Evolutionary conservation across 257 asterid species (phyloP).

Genomic region (Linderniella brevidens): DNA sequence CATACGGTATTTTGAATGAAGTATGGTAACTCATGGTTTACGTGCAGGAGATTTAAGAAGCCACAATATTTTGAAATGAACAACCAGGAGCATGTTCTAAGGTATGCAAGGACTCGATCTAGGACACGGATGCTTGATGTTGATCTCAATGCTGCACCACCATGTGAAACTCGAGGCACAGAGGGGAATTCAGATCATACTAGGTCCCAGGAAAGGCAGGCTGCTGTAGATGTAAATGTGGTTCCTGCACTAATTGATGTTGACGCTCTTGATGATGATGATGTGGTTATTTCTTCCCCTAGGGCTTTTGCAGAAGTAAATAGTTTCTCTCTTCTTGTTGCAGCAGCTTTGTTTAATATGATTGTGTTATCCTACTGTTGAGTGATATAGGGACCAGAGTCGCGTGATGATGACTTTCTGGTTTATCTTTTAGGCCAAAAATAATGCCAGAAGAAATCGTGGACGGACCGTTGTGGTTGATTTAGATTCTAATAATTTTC

Average conservation of each 20-base stretch:
- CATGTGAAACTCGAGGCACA: slow-evolving; percentile 16
- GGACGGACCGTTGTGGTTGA: slow-evolving; percentile 48
- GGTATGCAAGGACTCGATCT: slow-evolving; percentile 20
- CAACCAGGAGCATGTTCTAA: slow-evolving; percentile 15
- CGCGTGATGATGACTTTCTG: not conserved
- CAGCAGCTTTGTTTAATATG: not conserved
- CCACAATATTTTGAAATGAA: slow-evolving; percentile 22
- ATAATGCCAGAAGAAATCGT: slow-evolving; percentile 43
- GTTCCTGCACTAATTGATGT: slow-evolving; percentile 28
- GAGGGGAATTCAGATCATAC: slow-evolving; percentile 16
- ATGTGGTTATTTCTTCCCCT: slow-evolving; percentile 41
- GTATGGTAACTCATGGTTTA: no score
- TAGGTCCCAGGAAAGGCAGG: slow-evolving; percentile 20
- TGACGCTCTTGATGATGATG: slow-evolving; percentile 39
- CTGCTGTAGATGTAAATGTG: slow-evolving; percentile 9
- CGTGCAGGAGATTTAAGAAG: no score
- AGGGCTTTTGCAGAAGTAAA: slow-evolving; percentile 40
- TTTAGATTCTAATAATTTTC: slow-evolving; percentile 57
- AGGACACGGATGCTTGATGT: slow-evolving; percentile 23
- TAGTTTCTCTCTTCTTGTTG: not conserved
- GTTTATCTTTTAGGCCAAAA: slow-evolving; percentile 48
- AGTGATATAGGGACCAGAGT: not conserved
- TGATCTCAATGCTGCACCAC: slow-evolving; percentile 39
- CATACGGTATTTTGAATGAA: no score
- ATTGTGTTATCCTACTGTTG: slow-evolving; percentile 2